phyloP scores from a whole-genome alignment of 1,284 basidiomycete genomes.

The Cystobasidium slooffiae region DNA sequence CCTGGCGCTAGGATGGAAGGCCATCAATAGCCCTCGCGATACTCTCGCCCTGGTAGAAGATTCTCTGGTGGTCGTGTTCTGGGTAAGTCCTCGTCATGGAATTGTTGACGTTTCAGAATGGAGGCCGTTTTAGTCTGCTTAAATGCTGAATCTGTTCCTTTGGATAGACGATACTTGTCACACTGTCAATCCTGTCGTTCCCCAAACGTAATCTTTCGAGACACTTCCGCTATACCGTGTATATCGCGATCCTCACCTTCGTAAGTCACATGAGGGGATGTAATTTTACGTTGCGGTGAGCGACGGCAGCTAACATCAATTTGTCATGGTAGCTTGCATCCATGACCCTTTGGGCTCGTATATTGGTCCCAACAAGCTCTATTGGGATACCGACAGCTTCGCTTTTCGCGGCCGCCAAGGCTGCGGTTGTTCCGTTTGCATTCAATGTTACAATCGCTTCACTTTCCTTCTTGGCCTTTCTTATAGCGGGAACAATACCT shows the following conservation, averaged over 20 bases:
- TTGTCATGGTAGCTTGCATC: constrained; percentile 36
- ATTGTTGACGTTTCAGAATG: neutral
- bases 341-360: constrained; percentile 42
- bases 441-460: constrained; percentile 63
- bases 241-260: constrained; percentile 67
- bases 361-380: constrained; percentile 40
- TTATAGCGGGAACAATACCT: constrained; percentile 66
- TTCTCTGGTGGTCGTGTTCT: constrained; percentile 60
- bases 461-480: constrained; percentile 62
- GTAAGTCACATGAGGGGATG: constrained; percentile 55
- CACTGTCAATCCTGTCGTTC: constrained; percentile 65
- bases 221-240: constrained; percentile 69
- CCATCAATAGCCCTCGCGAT: constrained; percentile 6
- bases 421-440: constrained; percentile 50
- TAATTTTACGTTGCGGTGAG: constrained; percentile 54
- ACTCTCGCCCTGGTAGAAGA: constrained; percentile 25
- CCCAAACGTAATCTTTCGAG: constrained; percentile 61
- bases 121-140: constrained; percentile 40
- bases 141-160: constrained; percentile 58
- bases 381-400: constrained; percentile 46
- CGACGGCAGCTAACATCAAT: neutral
- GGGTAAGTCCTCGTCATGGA: constrained; percentile 54
- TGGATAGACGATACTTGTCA: constrained; percentile 65
- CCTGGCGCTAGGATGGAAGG: constrained; percentile 59
- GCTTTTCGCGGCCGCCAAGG: constrained; percentile 27